A percentile compares a stretch with the other conserved stretches of the same genome.
Conservation (phyloP, 305 asterid species). For the Plantago rigida region DNA sequence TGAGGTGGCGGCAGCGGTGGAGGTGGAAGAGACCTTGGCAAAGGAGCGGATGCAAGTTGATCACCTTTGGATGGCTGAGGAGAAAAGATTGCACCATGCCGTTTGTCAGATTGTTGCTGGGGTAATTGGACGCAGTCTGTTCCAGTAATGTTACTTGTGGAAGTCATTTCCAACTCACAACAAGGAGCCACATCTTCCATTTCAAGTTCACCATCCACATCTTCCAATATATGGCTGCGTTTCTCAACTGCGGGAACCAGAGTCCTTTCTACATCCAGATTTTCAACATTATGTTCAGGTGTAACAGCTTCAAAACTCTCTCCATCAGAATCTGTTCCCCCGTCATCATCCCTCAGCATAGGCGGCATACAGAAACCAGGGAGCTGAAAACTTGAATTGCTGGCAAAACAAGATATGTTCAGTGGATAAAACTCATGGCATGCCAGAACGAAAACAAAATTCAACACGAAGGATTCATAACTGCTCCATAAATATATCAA, state of each 20-base stretch:
- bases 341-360: slow-evolving; percentile 63
- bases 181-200: slow-evolving; percentile 91
- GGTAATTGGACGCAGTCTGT: slow-evolving; percentile 29
- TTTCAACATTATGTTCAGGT: slow-evolving; percentile 60
- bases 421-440: slow-evolving; percentile 15
- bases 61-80: slow-evolving; percentile 43
- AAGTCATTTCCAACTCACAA: slow-evolving; percentile 40
- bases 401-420: slow-evolving; percentile 32
- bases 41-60: slow-evolving; percentile 39
- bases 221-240: slow-evolving; percentile 73
- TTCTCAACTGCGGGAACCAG: slow-evolving; percentile 39
- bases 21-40: slow-evolving; percentile 33
- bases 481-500: slow-evolving; percentile 14
- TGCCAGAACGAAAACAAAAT: neutral
- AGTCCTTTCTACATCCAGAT: slow-evolving; percentile 35
- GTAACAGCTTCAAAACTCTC: slow-evolving; percentile 89
- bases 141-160: slow-evolving; percentile 31
- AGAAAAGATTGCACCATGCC: slow-evolving; percentile 29
- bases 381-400: slow-evolving; percentile 85
- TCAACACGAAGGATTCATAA: slow-evolving; percentile 3
- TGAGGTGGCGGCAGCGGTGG: slow-evolving; percentile 43
- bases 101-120: slow-evolving; percentile 33
- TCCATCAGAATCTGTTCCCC: slow-evolving; percentile 69
- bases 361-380: slow-evolving; percentile 81
- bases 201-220: slow-evolving; percentile 89